Evolutionary conservation across 495 filamentous ascomycete species (phyloP).

Genomic region (Penicillium cosmopolitanum): DNA sequence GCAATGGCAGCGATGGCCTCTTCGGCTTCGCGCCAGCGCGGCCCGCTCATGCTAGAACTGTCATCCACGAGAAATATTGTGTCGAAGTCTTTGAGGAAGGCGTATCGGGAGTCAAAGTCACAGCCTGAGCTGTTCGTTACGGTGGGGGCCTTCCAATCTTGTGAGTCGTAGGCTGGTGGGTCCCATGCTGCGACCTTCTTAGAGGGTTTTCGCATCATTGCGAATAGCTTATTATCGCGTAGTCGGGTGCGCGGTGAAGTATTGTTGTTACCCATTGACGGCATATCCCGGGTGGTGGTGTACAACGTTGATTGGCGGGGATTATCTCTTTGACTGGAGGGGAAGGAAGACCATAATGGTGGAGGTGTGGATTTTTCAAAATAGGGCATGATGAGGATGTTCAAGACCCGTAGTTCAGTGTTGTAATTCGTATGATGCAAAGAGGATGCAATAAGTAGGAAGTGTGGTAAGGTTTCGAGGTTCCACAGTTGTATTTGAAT

Average conservation of each 20-base stretch:
- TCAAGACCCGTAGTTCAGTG: too few relatives aligned
- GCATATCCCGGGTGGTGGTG: background rate
- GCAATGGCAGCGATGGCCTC: constrained; percentile 76
- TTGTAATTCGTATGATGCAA: constrained; percentile 16
- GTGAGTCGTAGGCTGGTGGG: constrained; percentile 40
- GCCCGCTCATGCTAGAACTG: constrained; percentile 82
- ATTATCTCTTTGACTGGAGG: constrained; percentile 9
- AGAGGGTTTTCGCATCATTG: background rate
- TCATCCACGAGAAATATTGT: constrained; percentile 95
- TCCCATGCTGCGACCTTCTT: constrained; percentile 24
- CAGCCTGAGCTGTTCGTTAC: constrained; percentile 5
- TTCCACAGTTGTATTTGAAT: background rate
- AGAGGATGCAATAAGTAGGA: constrained; percentile 14
- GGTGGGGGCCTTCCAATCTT: constrained; percentile 3
- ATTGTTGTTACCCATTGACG: constrained; percentile 12
- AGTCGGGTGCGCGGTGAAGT: constrained; percentile 1
- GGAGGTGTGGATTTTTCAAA: constrained; percentile 14
- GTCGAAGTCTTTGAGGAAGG: constrained; percentile 87
- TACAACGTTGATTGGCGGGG: background rate
- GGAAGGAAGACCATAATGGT: constrained; percentile 26
- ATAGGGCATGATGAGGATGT: constrained; percentile 9
- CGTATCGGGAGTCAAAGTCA: constrained; percentile 55
- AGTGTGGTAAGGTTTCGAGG: background rate
- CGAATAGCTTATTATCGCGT: constrained; percentile 1
- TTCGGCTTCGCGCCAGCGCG: constrained; percentile 75